These are phyloP conservation scores for Babesia ovis DNA, from an alignment of 169 alveolate genomes.

Conservation along the genomic window DNA sequence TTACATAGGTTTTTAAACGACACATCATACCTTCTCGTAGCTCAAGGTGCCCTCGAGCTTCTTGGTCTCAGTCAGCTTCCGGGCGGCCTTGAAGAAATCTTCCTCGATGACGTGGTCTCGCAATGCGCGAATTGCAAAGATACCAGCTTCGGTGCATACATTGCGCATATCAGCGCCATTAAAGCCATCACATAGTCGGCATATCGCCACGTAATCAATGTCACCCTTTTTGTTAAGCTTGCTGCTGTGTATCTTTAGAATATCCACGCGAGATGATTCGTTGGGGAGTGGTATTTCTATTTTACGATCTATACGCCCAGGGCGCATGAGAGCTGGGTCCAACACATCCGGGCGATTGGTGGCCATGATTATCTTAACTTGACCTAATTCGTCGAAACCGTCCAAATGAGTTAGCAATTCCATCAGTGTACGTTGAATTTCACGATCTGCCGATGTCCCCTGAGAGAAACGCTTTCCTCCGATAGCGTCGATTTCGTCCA, in stretches of 20 bases:
- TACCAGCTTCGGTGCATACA: slow-evolving; percentile 98
- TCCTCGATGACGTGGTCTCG: slow-evolving; percentile 97
- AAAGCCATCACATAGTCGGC: slow-evolving; percentile 95
- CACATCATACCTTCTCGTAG: slow-evolving; percentile 83
- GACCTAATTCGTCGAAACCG: slow-evolving; percentile 99
- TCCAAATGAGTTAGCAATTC: slow-evolving; percentile 96
- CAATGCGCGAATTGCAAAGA: slow-evolving; percentile 95
- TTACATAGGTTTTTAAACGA: neutral
- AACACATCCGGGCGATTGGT: slow-evolving; percentile 99
- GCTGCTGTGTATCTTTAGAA: slow-evolving; percentile 94
- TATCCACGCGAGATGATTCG: slow-evolving; percentile 94
- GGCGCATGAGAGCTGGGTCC: slow-evolving; percentile 99
- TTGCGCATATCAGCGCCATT: slow-evolving; percentile 99
- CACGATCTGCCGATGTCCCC: slow-evolving; percentile 98
- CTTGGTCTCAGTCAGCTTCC: slow-evolving; percentile 94
- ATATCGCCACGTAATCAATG: slow-evolving; percentile 92
- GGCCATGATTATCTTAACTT: slow-evolving; percentile 99
- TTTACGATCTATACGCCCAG: slow-evolving; percentile 98
- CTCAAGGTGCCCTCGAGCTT: slow-evolving; percentile 95
- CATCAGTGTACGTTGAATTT: slow-evolving; percentile 97
- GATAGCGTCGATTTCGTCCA: slow-evolving; percentile 99
- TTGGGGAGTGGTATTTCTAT: slow-evolving; percentile 99
- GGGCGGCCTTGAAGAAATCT: slow-evolving; percentile 96
- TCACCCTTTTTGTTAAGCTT: slow-evolving; percentile 95
- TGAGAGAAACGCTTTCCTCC: slow-evolving; percentile 98